Conservation (phyloP, 768 basidiomycete genomes). For the Gloeopeniophorella convolvens region DNA sequence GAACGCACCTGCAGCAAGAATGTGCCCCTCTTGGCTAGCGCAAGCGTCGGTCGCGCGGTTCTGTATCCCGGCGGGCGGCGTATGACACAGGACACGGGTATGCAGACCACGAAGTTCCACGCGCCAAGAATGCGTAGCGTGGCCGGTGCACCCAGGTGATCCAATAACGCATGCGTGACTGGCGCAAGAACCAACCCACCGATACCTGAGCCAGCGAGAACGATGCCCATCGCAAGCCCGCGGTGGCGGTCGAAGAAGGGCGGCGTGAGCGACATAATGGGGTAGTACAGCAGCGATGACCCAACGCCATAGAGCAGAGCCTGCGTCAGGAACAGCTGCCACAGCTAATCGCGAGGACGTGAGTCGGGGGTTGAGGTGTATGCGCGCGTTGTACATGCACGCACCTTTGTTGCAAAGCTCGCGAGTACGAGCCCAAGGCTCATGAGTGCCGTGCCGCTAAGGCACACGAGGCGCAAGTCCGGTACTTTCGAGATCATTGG, state of each 20-base stretch:
- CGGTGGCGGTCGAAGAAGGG: conserved; percentile 39
- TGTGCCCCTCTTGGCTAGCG: conserved; percentile 34
- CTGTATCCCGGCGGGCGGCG: conserved; percentile 24
- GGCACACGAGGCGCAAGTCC: conserved; percentile 31
- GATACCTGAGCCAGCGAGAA: conserved; percentile 36
- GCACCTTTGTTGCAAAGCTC: conserved; percentile 33
- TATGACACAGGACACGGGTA: conserved; percentile 34
- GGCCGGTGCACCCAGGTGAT: conserved; percentile 31
- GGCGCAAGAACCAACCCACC: conserved; percentile 41
- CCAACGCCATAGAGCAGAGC: conserved; percentile 38
- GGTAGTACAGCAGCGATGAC: conserved; percentile 39
- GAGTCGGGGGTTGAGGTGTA: not conserved
- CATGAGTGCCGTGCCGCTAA: conserved; percentile 35
- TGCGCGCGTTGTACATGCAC: not conserved
- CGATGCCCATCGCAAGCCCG: conserved; percentile 39
- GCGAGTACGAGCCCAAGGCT: conserved; percentile 37
- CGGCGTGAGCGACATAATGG: conserved; percentile 37
- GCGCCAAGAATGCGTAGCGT: conserved; percentile 35
- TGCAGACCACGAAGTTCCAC: conserved; percentile 35
- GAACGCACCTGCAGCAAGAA: conserved; percentile 35
- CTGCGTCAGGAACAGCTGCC: conserved; percentile 40
- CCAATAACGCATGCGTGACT: conserved; percentile 32
- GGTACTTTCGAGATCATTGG: conserved; percentile 32
- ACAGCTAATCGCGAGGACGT: conserved; percentile 27
- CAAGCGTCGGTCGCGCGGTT: conserved; percentile 30